A percentile compares a stretch with the other conserved stretches of the same genome.
These are phyloP conservation scores for Fusarium xylarioides DNA, from an alignment of 2,329 filamentous ascomycete species.

Conservation along the genomic window DNA sequence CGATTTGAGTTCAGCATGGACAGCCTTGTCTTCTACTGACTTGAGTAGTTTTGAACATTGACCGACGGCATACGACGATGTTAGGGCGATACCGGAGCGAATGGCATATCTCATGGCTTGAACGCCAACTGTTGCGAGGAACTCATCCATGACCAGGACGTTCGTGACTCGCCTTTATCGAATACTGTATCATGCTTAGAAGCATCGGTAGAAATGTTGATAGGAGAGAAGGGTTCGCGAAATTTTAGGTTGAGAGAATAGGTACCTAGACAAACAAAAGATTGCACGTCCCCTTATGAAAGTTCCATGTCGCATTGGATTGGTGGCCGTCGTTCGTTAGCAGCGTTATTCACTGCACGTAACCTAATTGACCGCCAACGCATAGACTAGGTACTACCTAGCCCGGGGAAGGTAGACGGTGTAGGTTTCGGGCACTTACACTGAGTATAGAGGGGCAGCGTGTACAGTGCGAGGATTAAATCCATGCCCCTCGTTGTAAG, in stretches of 20 bases:
- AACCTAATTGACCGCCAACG: conserved; percentile 26
- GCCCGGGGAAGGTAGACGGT: not conserved
- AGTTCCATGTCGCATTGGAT: conserved; percentile 25
- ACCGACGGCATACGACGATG: conserved; percentile 83
- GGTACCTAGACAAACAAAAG: not conserved
- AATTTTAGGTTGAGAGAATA: not conserved
- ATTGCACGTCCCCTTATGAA: conserved; percentile 18
- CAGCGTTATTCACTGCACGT: conserved; percentile 25
- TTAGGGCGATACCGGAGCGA: conserved; percentile 84
- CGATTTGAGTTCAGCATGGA: conserved; percentile 72
- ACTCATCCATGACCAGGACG: conserved; percentile 70
- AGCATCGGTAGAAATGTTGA: not conserved
- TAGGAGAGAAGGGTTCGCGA: not conserved
- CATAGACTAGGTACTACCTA: not conserved
- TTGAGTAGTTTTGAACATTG: conserved; percentile 83
- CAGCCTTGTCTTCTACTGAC: conserved; percentile 75
- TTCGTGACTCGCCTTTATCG: conserved; percentile 2
- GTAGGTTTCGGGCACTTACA: conserved; percentile 13
- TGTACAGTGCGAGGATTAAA: conserved; percentile 34
- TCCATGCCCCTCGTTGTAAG: conserved; percentile 11
- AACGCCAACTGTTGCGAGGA: conserved; percentile 61
- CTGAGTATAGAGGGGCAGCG: conserved; percentile 23
- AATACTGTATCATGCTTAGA: conserved; percentile 23
- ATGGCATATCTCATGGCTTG: conserved; percentile 95
- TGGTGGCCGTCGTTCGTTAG: conserved; percentile 16